Percentiles rank a stretch among this genome's conserved stretches.
Evolutionary conservation across 257 asterid species (phyloP).

Genomic region (Fraxinus anomala): DNA sequence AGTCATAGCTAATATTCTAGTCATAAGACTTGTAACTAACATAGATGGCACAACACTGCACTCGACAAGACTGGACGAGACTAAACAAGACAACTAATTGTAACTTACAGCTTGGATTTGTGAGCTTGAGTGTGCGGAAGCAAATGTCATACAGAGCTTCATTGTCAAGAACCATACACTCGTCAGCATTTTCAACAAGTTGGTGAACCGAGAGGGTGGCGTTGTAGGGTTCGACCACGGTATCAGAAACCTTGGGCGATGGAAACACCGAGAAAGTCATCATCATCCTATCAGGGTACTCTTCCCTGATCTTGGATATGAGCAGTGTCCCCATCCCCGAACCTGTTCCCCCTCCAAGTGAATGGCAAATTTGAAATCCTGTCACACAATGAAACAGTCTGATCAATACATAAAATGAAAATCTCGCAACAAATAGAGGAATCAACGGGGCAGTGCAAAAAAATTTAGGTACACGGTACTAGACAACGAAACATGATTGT

Average conservation of each 20-base stretch:
- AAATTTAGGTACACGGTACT: not conserved
- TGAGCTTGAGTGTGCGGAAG: conserved; percentile 79
- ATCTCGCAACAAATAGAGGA: not conserved
- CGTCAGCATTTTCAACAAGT: conserved; percentile 72
- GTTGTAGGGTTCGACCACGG: conserved; percentile 80
- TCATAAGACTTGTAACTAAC: not conserved
- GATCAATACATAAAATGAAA: not conserved
- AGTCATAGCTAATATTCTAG: too few species aligned
- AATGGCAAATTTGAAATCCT: conserved; percentile 78
- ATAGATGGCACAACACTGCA: not conserved
- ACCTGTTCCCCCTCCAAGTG: conserved; percentile 77
- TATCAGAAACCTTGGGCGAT: conserved; percentile 76
- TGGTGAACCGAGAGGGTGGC: conserved; percentile 82
- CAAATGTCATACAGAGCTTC: conserved; percentile 81
- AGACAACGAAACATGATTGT: not conserved
- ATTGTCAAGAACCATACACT: conserved; percentile 74
- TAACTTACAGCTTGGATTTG: conserved; percentile 78
- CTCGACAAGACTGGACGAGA: not conserved
- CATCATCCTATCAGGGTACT: conserved; percentile 80
- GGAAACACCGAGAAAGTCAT: conserved; percentile 72
- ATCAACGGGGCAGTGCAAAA: not conserved
- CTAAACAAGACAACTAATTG: not conserved
- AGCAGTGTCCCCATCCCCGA: conserved; percentile 75
- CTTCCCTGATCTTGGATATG: conserved; percentile 76
- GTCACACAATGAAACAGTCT: not conserved